Evolutionary conservation across 108 stramenopile genomes (phyloP), one percentile per base, ranked within the genome.

Genomic region (Fistulifera solaris): DNA sequence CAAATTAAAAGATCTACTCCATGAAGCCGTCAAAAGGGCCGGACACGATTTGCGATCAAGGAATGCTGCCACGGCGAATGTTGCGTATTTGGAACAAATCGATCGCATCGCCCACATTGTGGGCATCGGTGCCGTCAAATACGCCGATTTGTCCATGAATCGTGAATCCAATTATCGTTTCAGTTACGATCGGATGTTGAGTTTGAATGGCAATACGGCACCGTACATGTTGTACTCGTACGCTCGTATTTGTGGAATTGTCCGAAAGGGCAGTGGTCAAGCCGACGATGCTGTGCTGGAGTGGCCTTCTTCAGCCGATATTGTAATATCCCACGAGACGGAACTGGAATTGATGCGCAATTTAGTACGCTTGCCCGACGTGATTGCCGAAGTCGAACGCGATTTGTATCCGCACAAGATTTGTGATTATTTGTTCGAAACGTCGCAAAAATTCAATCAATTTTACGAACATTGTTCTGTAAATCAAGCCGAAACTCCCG

Each of bases 161-260:
- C 91, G 96, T 7, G 85, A 83, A 54, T 94, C 95, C 8, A 93
- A 96, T 66, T 99, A 99, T 77, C 68, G 82, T 28, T 99, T 99
- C 73, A 92, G 86, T 76, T 99, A 98, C 66, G 96, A 89, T 16
- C 66, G 92, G 49, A 99, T 99, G 99, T 75, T 99, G 39, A 92
- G 94, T 67, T 75, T 96, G 41, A 86, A 95, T 53, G 99, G 99
- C 12, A 96, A 99, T 78, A 99, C 99, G 5, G 99, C 99, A 38
- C 96, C 98, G 8, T 99, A 99, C 83, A 94, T 99, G 93, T 70
- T 96, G 38, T 99, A 98, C 74, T 80, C 94, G 5, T 94, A 96
- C 71, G 97, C 96, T 17, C 75, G 99, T 50, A 76, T 94, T 45
- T 87, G 87, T 63, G 87, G 91, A 27, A 98, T 99, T 56, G 66